A percentile compares a stretch with the other conserved stretches of the same genome.
Conservation (phyloP, 192 early-diverging fungal genomes). For the Coemansia sp. region DNA sequence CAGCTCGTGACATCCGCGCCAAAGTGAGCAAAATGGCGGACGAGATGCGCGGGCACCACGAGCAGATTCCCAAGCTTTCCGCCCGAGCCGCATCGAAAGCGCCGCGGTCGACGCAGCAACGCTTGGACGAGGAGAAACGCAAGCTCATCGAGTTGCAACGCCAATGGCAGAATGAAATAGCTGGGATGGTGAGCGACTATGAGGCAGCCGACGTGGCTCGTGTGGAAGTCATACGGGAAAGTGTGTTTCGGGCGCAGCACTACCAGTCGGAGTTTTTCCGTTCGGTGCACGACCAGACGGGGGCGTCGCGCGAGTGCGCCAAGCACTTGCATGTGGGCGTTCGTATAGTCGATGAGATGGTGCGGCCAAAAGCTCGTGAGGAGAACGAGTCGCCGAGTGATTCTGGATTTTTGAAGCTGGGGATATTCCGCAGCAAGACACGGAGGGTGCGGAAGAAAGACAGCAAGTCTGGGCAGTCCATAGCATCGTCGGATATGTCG, state of each 20-base stretch:
- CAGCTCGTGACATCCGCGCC: slow-evolving; percentile 16
- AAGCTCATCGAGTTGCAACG: slow-evolving; percentile 36
- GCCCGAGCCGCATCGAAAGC: slow-evolving; percentile 37
- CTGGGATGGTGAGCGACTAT: slow-evolving; percentile 34
- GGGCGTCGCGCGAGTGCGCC: slow-evolving; percentile 11
- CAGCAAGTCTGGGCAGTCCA: slow-evolving; percentile 13
- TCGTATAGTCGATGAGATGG: slow-evolving; percentile 25
- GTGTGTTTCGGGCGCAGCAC: slow-evolving; percentile 40
- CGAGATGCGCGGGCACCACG: slow-evolving; percentile 36
- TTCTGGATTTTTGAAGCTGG: slow-evolving; percentile 31
- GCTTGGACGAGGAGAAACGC: slow-evolving; percentile 34
- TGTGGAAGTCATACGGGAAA: slow-evolving; percentile 32
- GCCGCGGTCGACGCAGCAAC: slow-evolving; percentile 34
- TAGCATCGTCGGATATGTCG: slow-evolving; percentile 14
- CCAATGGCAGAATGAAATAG: slow-evolving; percentile 36
- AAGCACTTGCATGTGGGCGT: slow-evolving; percentile 7
- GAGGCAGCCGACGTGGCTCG: slow-evolving; percentile 45
- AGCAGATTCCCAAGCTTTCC: slow-evolving; percentile 44
- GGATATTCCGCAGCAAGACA: slow-evolving; percentile 42
- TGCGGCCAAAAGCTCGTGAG: not conserved
- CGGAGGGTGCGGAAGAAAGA: slow-evolving; percentile 20
- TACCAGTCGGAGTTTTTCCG: slow-evolving; percentile 43
- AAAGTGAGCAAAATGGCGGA: slow-evolving; percentile 25
- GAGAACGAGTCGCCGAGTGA: slow-evolving; percentile 11
- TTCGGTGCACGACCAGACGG: slow-evolving; percentile 12